Conservation (phyloP, 2,329 filamentous ascomycete genomes). For the Trichoderma polysporum region DNA sequence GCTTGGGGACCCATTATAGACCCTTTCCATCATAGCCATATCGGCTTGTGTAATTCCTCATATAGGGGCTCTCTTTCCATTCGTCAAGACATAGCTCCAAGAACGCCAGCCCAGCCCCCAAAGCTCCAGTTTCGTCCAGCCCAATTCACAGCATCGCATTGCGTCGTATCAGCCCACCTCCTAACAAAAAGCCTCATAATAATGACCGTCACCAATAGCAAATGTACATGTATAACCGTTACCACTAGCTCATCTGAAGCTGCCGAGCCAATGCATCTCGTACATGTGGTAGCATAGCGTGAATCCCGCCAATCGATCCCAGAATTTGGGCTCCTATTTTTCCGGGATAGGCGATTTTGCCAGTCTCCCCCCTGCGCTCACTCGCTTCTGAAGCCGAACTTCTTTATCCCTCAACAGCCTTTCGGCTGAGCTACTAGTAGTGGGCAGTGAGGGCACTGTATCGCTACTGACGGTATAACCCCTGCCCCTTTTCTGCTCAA, state of each 20-base stretch:
- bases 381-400: constrained; percentile 70
- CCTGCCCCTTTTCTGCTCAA: constrained; percentile 71
- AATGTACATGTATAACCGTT: constrained; percentile 16
- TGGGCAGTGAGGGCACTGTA: constrained; percentile 61
- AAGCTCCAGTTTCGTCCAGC: constrained; percentile 5
- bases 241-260: constrained; percentile 24
- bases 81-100: constrained; percentile 19
- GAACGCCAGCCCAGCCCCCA: constrained; percentile 17
- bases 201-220: constrained; percentile 21
- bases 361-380: constrained; percentile 73
- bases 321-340: constrained; percentile 50
- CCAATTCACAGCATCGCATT: constrained; percentile 9
- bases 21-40: constrained; percentile 2
- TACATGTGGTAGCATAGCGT: constrained; percentile 39
- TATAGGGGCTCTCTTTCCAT: neutral
- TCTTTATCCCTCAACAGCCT: constrained; percentile 63
- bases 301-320: constrained; percentile 41
- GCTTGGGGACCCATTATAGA: neutral
- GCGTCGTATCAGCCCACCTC: constrained; percentile 7
- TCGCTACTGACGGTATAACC: constrained; percentile 51
- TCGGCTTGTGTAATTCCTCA: neutral
- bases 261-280: constrained; percentile 31
- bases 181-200: constrained; percentile 4
- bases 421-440: constrained; percentile 44
- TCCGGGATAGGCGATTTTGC: constrained; percentile 64